Base-by-base conservation (phyloP, 2,329 filamentous ascomycete species). In the Scedosporium dehoogii region DNA sequence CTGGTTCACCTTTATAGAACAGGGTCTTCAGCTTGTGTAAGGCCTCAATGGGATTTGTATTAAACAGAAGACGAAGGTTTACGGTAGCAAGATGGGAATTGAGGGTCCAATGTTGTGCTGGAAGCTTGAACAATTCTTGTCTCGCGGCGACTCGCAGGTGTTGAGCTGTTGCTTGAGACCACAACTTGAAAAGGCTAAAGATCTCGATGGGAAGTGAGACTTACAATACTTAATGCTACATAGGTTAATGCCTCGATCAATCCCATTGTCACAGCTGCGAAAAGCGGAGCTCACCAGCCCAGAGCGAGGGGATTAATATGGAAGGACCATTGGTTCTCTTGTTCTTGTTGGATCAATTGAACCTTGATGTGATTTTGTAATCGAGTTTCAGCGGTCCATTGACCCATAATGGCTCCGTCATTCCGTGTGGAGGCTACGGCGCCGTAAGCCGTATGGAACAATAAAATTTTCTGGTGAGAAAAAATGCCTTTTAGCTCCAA, bases 401-500 rank as follows among this genome's bases (percentile, higher is more conserved):
- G 44, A 10, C 44, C 44, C 44, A 48, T 48, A 48, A 48, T 48
- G 44, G 16, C 16, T 48, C 44, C 29, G 29, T 33, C 29, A 33
- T 33, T 33, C 29, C 16, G 18, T n/a, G 44, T 6, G n/a, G 44
- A 48, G 12, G 44, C 18, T 48, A 10, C 44, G n/a, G 44, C 18
- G 44, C n/a, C 44, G 16, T 33, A 33, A 33, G 29, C 44, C 18
- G 6, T 14, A 27, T 6, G 23, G 23, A 18, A 33, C 23, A 58
- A 25, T 58, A 41, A 58, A 58, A 41, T 42, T 58, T 38, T 62
- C 23, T 42, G 60, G 16, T 14, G 27, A 38, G 25, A 51, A 51
- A 58, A 62, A 41, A 42, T 42, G 48, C 56, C 60, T 60, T 63
- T 59, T 67, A 67, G 66, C 63, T 65, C 61, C 62, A 62, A 66